phyloP scores from a whole-genome alignment of 768 basidiomycete genomes.

The Botryobasidium botryosum region DNA sequence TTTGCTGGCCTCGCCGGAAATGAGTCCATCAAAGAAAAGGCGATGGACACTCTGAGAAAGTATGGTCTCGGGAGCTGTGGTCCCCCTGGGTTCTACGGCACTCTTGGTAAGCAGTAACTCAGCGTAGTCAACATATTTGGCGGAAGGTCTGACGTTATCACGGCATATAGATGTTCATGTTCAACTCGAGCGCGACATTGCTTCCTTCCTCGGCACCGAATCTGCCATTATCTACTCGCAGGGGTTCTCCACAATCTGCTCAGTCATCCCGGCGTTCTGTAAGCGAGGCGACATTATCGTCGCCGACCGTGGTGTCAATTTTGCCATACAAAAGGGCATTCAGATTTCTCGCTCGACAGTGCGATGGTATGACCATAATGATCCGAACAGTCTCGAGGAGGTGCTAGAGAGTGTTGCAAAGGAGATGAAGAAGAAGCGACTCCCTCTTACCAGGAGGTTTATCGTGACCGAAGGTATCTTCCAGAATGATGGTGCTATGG shows the following conservation, averaged over 20 bases:
- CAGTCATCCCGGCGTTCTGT: slow-evolving; percentile 93
- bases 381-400: slow-evolving; percentile 77
- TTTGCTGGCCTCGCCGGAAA: slow-evolving; percentile 82
- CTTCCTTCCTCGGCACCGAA: slow-evolving; percentile 81
- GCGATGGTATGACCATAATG: slow-evolving; percentile 94
- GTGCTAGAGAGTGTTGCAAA: slow-evolving; percentile 71
- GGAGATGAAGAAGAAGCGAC: slow-evolving; percentile 70
- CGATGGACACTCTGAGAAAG: slow-evolving; percentile 66
- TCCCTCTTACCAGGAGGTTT: slow-evolving; percentile 74
- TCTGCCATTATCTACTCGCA: slow-evolving; percentile 86
- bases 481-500: slow-evolving; percentile 84
- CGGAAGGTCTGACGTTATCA: no score
- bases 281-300: slow-evolving; percentile 96
- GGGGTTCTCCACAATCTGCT: slow-evolving; percentile 78
- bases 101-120: slow-evolving; percentile 63
- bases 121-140: neutral
- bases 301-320: slow-evolving; percentile 93
- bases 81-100: slow-evolving; percentile 94
- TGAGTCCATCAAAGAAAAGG: slow-evolving; percentile 70
- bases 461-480: slow-evolving; percentile 97
- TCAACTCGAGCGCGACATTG: slow-evolving; percentile 73
- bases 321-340: slow-evolving; percentile 90
- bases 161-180: slow-evolving; percentile 65
- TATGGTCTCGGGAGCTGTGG: slow-evolving; percentile 94
- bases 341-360: slow-evolving; percentile 84